Evolutionary conservation across 495 filamentous ascomycete genomes (phyloP).

Genomic region (Podospora australis): DNA sequence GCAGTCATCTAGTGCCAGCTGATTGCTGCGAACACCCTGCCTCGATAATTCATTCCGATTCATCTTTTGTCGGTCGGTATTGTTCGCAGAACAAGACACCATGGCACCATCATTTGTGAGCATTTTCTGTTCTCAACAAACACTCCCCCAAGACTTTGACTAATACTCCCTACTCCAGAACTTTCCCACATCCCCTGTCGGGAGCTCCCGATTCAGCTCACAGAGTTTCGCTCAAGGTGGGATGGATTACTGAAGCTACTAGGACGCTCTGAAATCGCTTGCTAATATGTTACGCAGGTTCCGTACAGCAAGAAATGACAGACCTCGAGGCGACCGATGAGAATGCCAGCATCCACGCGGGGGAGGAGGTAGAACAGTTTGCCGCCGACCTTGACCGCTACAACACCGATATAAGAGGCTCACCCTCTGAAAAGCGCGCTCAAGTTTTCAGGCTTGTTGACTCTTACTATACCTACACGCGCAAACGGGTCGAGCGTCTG

Average conservation of each 20-base stretch:
- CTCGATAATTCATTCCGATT: too few species aligned
- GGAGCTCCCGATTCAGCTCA: slow-evolving; percentile 13
- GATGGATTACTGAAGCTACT: neutral
- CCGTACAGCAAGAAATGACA: slow-evolving; percentile 18
- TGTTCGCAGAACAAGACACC: too few species aligned
- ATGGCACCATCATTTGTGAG: slow-evolving; percentile 30
- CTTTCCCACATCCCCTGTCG: slow-evolving; percentile 12
- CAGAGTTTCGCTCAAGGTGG: slow-evolving; percentile 17
- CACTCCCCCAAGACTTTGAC: slow-evolving; percentile 1
- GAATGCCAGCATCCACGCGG: slow-evolving; percentile 24
- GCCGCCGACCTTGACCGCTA: slow-evolving; percentile 39
- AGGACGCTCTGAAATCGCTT: neutral
- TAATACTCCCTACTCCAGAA: slow-evolving; percentile 11
- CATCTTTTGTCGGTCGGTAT: too few species aligned
- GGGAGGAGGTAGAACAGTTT: slow-evolving; percentile 40
- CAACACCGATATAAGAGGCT: slow-evolving; percentile 23
- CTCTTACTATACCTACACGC: slow-evolving; percentile 36
- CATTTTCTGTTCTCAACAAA: neutral
- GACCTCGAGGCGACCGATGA: slow-evolving; percentile 24
- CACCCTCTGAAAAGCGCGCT: slow-evolving; percentile 32
- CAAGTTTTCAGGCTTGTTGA: slow-evolving; percentile 40
- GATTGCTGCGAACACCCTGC: too few species aligned
- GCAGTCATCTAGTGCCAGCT: neutral
- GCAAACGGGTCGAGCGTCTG: slow-evolving; percentile 30
- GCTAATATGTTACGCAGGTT: slow-evolving; percentile 9